Conservation (phyloP, 805 yeast species). For the Jamesozyma gamospora region DNA sequence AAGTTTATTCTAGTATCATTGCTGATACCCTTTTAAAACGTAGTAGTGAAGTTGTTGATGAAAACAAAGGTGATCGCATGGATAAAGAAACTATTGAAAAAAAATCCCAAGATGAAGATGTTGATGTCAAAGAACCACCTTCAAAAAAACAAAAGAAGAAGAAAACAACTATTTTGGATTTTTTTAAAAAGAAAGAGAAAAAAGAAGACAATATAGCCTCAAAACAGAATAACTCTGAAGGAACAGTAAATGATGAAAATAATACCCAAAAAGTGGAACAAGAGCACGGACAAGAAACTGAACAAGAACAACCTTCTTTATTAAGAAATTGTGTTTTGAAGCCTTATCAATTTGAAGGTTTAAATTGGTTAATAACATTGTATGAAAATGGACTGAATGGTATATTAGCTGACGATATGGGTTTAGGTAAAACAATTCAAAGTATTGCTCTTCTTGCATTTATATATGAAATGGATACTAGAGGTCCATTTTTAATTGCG, state of each 20-base stretch:
- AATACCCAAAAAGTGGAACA: conserved; percentile 11
- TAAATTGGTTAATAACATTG: conserved; percentile 80
- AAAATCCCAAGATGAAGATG: conserved; percentile 10
- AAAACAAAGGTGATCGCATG: conserved; percentile 9
- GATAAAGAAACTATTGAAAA: conserved; percentile 14
- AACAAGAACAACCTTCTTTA: conserved; percentile 43
- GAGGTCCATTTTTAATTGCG: conserved; percentile 69
- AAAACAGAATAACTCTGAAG: conserved; percentile 5
- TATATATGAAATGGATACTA: conserved; percentile 64
- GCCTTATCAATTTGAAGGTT: conserved; percentile 80
- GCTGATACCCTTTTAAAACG: conserved; percentile 56
- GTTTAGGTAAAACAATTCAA: conserved; percentile 88
- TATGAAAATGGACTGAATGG: conserved; percentile 94
- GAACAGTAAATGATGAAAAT: conserved; percentile 18
- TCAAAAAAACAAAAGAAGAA: conserved; percentile 14
- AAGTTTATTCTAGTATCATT: conserved; percentile 76
- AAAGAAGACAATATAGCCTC: conserved; percentile 2
- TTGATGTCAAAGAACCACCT: conserved; percentile 11
- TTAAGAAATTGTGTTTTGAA: conserved; percentile 55
- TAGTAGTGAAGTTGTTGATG: conserved; percentile 34
- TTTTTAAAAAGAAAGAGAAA: conserved; percentile 13
- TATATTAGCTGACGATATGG: conserved; percentile 96
- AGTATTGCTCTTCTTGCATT: conserved; percentile 71
- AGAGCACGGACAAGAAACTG: conserved; percentile 3
- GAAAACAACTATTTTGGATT: conserved; percentile 14